Conservation (phyloP, 345 rosid species). For the Hibiscus trionum region DNA sequence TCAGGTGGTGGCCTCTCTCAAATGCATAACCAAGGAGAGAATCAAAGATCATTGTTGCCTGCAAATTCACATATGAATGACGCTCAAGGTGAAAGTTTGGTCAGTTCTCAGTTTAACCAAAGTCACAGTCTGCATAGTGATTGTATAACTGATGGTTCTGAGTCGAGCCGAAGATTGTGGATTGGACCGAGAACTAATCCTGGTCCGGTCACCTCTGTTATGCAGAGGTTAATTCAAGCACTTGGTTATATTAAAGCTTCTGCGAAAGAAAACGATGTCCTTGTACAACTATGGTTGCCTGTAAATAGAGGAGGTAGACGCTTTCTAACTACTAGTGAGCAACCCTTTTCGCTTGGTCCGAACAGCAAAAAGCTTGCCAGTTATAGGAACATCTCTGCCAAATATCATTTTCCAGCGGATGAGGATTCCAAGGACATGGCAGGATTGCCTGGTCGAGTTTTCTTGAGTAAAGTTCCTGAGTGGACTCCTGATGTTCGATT, state of each 20-base stretch:
- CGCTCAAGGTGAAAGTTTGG: constrained; percentile 19
- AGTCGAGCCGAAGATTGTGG: constrained; percentile 55
- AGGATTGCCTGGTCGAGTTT: constrained; percentile 87
- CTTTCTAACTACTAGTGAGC: constrained; percentile 57
- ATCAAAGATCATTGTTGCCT: constrained; percentile 18
- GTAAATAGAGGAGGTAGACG: constrained; percentile 56
- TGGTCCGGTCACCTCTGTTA: constrained; percentile 43
- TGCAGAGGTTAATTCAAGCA: constrained; percentile 60
- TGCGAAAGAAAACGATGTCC: constrained; percentile 55
- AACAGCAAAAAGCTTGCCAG: constrained; percentile 52
- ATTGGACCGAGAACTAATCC: constrained; percentile 45
- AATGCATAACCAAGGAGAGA: constrained; percentile 30
- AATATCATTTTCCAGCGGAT: constrained; percentile 68
- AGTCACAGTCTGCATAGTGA: not conserved
- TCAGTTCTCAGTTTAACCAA: constrained; percentile 11
- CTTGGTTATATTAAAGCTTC: constrained; percentile 50
- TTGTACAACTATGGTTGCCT: constrained; percentile 88
- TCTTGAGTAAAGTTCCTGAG: constrained; percentile 76
- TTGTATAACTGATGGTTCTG: constrained; percentile 26
- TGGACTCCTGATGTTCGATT: constrained; percentile 96
- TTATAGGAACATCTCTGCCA: constrained; percentile 69
- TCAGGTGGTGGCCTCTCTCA: constrained; percentile 19
- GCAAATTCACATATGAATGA: constrained; percentile 23
- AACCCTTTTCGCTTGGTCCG: constrained; percentile 58
- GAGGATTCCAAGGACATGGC: constrained; percentile 50